These are phyloP conservation scores for Conticribra weissflogii DNA, from an alignment of 108 stramenopile genomes.

Conservation along the genomic window DNA sequence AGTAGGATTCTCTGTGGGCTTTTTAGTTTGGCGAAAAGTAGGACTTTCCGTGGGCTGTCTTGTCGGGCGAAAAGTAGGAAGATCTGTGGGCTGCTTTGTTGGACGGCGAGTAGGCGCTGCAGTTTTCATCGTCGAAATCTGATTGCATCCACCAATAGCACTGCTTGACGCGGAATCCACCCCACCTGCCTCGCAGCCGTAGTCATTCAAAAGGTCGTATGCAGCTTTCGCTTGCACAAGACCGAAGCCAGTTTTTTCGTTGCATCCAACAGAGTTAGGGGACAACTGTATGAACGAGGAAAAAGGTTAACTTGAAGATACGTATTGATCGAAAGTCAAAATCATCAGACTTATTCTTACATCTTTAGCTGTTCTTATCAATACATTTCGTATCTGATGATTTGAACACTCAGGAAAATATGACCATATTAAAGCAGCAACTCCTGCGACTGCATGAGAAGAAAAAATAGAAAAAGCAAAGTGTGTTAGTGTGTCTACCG, in stretches of 20 bases:
- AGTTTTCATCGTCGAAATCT: neutral
- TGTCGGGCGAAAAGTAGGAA: neutral
- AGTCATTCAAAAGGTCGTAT: conserved; percentile 16
- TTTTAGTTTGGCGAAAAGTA: neutral
- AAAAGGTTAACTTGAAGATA: no score
- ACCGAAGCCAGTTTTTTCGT: conserved; percentile 18
- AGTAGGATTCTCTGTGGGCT: no score
- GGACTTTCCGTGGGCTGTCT: neutral
- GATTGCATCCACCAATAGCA: conserved; percentile 7
- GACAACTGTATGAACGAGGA: no score
- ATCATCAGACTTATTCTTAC: no score
- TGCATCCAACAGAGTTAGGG: conserved; percentile 4
- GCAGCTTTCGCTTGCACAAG: conserved; percentile 26
- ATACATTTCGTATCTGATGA: conserved; percentile 55
- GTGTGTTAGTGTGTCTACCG: no score
- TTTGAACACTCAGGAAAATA: conserved; percentile 54
- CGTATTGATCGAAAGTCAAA: no score
- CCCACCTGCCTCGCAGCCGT: conserved; percentile 15
- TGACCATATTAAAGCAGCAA: conserved; percentile 61
- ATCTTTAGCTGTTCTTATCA: conserved; percentile 13
- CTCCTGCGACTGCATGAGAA: conserved; percentile 59
- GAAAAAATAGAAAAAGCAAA: conserved; percentile 3
- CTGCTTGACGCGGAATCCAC: neutral
- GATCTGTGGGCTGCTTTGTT: neutral
- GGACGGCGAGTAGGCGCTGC: neutral